Evolutionary conservation across 805 yeast species (phyloP), one percentile per base, ranked within the genome.

Genomic region (Ogataea trehaloabstinens): DNA sequence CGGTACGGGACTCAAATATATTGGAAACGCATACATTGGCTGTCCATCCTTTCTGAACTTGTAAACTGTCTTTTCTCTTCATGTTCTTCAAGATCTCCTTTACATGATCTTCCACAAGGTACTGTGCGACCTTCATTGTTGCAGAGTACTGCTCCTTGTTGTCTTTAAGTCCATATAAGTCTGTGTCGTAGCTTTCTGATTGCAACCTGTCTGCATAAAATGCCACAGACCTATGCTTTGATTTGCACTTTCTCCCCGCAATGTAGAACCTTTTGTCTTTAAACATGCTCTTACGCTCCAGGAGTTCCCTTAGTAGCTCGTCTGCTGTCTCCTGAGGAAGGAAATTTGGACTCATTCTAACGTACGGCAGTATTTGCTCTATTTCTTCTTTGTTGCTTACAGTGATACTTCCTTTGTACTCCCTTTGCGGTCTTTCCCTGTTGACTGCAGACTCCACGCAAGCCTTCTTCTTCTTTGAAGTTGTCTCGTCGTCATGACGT

Each of bases 181-280:
- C 42, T 5, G 29, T 37, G 13, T 49, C 54, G 18, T 51, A 49
- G 3, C 28, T 31, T 6, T 17, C 28, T 6, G 13, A 29, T 6
- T 19, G 15, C 10, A 16, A 19, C 5, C 16, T 25, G 13, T 33
- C 34, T 16, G 46, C 51, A 20, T 44, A 48, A 48, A 68, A 45
- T 7, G 40, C 49, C 3, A 69, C 66, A 2, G 76, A 62, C 5
- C 62, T 55, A 53, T 81, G 88, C n/a, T 76, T 74, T 2, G 90
- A 77, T 5, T 52, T 54, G 35, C 86, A 83, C 35, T 67, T 57
- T 13, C 80, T 74, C 1, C 82, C 88, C 47, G 82, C 84, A 7
- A 85, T 62, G 41, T 74, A 70, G 53, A 85, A 85, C 46, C 69
- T 64, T 18, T 70, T 67, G 6, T 63, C 56, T 1, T 46, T 49